These are phyloP conservation scores for Gnomoniopsis smithogilvyi DNA, from an alignment of 2,329 filamentous ascomycete genomes.

Conservation along the genomic window DNA sequence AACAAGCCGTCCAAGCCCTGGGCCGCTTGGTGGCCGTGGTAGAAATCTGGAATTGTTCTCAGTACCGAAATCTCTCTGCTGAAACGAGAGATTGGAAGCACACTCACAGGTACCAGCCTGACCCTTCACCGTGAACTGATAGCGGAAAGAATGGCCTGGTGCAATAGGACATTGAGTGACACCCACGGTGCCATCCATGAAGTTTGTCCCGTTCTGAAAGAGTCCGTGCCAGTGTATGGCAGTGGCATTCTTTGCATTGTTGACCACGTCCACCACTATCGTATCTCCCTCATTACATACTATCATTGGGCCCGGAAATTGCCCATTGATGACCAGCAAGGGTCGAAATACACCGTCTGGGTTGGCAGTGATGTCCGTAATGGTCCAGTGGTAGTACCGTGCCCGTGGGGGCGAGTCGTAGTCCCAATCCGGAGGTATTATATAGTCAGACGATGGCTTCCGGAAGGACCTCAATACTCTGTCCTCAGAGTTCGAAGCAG, in stretches of 20 bases:
- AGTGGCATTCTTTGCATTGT: constrained; percentile 63
- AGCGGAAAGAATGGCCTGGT: constrained; percentile 55
- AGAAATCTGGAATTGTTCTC: constrained; percentile 28
- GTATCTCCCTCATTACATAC: constrained; percentile 72
- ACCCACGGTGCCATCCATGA: constrained; percentile 63
- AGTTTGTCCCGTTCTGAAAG: constrained; percentile 71
- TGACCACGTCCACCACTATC: constrained; percentile 66
- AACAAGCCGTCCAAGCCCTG: constrained; percentile 67
- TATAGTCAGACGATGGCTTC: constrained; percentile 44
- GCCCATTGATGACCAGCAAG: constrained; percentile 69
- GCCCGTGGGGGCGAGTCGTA: constrained; percentile 43
- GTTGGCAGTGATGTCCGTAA: constrained; percentile 54
- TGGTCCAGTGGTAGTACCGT: constrained; percentile 59
- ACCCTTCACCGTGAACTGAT: constrained; percentile 31
- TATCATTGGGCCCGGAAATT: constrained; percentile 71
- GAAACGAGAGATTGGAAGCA: not conserved
- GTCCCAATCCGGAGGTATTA: constrained; percentile 56
- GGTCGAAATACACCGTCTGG: constrained; percentile 57
- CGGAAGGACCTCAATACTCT: constrained; percentile 18
- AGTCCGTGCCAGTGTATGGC: constrained; percentile 76
- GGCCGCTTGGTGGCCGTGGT: constrained; percentile 51
- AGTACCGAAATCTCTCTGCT: not conserved
- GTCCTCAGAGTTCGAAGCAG: not conserved
- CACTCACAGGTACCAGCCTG: constrained; percentile 35
- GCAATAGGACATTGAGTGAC: constrained; percentile 60